Base-by-base conservation (phyloP, 768 basidiomycete genomes). In the Galerina marginata region DNA sequence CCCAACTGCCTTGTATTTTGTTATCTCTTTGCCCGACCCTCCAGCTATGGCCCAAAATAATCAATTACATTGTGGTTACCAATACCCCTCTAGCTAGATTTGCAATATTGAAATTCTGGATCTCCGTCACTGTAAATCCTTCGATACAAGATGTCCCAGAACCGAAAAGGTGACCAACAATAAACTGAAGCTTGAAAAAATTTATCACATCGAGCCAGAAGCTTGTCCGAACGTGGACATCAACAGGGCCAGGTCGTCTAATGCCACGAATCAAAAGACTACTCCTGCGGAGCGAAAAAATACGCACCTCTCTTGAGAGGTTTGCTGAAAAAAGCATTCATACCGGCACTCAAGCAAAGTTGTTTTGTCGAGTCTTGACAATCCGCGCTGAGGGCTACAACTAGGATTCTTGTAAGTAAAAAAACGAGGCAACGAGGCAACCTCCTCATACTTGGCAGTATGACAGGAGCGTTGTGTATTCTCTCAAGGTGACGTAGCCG, bases 291-390 rank as follows among this genome's bases (percentile, higher is more conserved):
- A 15, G 26, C 12, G 54, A 20, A 33, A 20, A 46, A 10, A 6
- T 11, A 37, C 78, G 55, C 58, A 86, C 87, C 75, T 68, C 84
- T 87, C 66, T 79, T 84, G 42, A 91, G 73, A 11, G 90, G 90
- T 73, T 92, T 92, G 68, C 85, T 89, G 64, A 90, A 83, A 71
- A 91, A 92, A 3, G 80, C 78, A 66, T 90, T 89, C 90, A 92
- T 92, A 9, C 90, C 90, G 3, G 88, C 87, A 63, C 87, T 90
- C n/a, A 91, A 72, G 65, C 90, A 92, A 9, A 90, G 79, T 68
- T 86, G 83, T 66, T 90, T 90, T 1, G 90, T 90, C 4, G 88
- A 89, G 52, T 89, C 88, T 72, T 91, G 89, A 64, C 87, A 89
- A 71, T 92, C 90, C 2, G 89, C 90, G 67, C 88, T 89, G 52